These are phyloP conservation scores for Yamadazyma sp. DNA, from an alignment of 805 yeast species.

Conservation along the genomic window DNA sequence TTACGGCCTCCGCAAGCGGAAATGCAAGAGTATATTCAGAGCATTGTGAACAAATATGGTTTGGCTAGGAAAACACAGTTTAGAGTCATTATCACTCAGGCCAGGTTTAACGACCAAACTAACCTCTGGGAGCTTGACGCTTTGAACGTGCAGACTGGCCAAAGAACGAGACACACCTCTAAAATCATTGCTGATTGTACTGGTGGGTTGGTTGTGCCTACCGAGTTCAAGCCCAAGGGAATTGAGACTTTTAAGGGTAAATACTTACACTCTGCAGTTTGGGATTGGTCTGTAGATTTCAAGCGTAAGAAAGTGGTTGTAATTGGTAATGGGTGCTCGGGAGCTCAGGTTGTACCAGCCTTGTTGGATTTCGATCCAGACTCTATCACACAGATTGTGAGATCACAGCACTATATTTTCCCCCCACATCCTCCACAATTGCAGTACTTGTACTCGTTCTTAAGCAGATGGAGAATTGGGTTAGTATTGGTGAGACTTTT, in stretches of 20 bases:
- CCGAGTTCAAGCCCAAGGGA: constrained; percentile 29
- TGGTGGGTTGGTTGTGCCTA: constrained; percentile 42
- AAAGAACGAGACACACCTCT: constrained; percentile 28
- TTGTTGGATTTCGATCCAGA: constrained; percentile 26
- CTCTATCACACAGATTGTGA: constrained; percentile 31
- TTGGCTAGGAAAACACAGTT: constrained; percentile 24
- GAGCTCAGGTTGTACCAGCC: constrained; percentile 41
- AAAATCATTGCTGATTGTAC: constrained; percentile 26
- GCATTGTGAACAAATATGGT: constrained; percentile 29
- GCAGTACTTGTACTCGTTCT: constrained; percentile 21
- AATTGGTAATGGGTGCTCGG: constrained; percentile 45
- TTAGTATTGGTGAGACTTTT: constrained; percentile 29
- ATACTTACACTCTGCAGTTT: constrained; percentile 43
- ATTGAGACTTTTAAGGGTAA: constrained; percentile 35
- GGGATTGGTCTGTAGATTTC: constrained; percentile 34
- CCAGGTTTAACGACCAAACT: constrained; percentile 23
- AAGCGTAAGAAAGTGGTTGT: constrained; percentile 37
- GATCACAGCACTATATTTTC: constrained; percentile 39
- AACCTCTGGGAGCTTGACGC: constrained; percentile 31
- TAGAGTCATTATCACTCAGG: constrained; percentile 21
- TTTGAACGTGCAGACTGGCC: constrained; percentile 30
- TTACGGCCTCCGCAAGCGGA: constrained; percentile 43
- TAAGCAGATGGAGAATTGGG: constrained; percentile 28
- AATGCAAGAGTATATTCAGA: constrained; percentile 40
- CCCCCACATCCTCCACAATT: constrained; percentile 35